Base-by-base conservation (phyloP, 257 asterid genomes). In the Scutellaria galericulata region DNA sequence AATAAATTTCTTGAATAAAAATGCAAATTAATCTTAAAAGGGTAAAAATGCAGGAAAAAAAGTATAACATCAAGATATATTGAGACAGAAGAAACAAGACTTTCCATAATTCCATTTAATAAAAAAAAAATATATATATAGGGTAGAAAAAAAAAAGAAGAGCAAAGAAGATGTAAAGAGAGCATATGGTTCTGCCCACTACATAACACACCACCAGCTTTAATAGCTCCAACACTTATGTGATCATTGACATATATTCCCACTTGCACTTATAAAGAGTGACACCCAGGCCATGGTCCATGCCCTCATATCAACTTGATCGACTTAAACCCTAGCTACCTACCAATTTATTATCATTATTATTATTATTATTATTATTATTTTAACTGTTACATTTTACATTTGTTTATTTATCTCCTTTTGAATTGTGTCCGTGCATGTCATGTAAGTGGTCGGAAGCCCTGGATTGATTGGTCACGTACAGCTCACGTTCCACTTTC, bases 131-230 rank as follows among this genome's bases (percentile, higher is more conserved):
- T 45, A 75, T 66, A 44, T 18, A 55, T 61, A 66, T 73, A 57
- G 73, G 46, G 69, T 52, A 6, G 7, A 40, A 57, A 52, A 57
- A 56, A 13, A 64, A 47, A 55, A 56, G 42, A 83, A 63, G 83
- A 78, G 66, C 79, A 81, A 72, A 66, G 47, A 59, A 77, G 55
- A 79, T 73, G 79, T 81, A 71, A 78, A 81, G 68, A 78, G 69
- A 77, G 86, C 81, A 85, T 85, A 80, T 74, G 93, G 88, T 87
- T 87, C 85, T 76, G 82, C 72, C 81, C 84, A 78, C 86, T 69
- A 73, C 68, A 31, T 31, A 31, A 24, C 37, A 31, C 37, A 31
- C 37, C 37, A 31, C 37, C 37, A 31, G 74, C 83, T 78, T 80
- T 78, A 47, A 68, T 41, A 18, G 51, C 83, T 74, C 73, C 67